phyloP scores from a whole-genome alignment of 495 filamentous ascomycete species.

The Polyplosphaeria fusca region DNA sequence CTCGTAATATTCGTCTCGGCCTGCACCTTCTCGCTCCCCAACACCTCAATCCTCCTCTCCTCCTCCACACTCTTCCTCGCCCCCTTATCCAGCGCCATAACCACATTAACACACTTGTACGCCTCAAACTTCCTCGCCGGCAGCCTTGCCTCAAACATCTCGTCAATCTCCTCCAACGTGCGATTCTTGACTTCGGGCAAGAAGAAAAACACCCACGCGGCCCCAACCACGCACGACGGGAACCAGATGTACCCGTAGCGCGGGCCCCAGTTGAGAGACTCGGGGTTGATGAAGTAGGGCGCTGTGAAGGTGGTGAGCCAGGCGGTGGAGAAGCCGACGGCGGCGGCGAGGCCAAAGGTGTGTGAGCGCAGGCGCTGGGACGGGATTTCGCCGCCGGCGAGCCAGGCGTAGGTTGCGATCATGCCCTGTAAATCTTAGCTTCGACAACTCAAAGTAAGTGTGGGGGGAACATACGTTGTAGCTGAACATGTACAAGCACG shows the following conservation, averaged over 20 bases:
- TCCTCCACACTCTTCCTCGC: conserved; percentile 14
- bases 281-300: conserved; percentile 62
- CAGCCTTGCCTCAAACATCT: conserved; percentile 52
- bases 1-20: conserved; percentile 9
- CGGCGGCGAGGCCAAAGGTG: conserved; percentile 56
- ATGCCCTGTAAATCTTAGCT: conserved; percentile 37
- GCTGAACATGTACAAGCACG: conserved; percentile 54
- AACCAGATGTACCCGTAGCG: conserved; percentile 57
- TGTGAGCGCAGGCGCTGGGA: conserved; percentile 55
- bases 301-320: conserved; percentile 60
- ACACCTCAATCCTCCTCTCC: conserved; percentile 19
- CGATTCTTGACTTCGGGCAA: conserved; percentile 55
- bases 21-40: conserved; percentile 22
- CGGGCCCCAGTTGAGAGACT: conserved; percentile 54
- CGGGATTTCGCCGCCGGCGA: conserved; percentile 59
- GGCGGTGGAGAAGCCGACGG: conserved; percentile 53
- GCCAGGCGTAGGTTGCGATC: conserved; percentile 58
- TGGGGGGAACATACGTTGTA: conserved; percentile 46
- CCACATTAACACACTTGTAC: conserved; percentile 43
- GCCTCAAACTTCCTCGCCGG: conserved; percentile 49
- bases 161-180: conserved; percentile 54
- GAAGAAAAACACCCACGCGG: conserved; percentile 47
- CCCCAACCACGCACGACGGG: conserved; percentile 44
- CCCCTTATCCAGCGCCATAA: conserved; percentile 2
- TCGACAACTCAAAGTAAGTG: too few relatives aligned